Percentiles rank a stretch among this genome's conserved stretches.
Conservation (phyloP, 1,284 basidiomycete species). For the Apiotrichum montevideense region DNA sequence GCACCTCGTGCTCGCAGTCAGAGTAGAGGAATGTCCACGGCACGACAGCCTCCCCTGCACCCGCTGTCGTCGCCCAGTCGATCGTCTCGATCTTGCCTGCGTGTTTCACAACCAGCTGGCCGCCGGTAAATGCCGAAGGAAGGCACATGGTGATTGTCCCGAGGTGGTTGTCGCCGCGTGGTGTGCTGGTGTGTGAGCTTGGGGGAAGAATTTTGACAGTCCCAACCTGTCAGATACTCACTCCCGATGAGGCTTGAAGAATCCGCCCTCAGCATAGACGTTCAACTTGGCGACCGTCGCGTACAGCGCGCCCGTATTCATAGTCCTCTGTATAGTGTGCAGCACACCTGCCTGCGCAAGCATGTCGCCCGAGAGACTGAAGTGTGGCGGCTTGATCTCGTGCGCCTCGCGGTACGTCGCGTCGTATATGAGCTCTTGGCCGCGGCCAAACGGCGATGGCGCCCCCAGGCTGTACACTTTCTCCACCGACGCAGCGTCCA, state of each 20-base stretch:
- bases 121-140: slow-evolving; percentile 17
- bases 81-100: slow-evolving; percentile 3
- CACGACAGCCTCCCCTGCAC: not conserved
- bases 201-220: not conserved
- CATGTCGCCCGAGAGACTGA: slow-evolving; percentile 15
- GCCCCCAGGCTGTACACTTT: not conserved
- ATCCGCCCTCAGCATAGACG: slow-evolving; percentile 16
- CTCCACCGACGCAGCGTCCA: too few species aligned
- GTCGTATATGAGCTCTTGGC: slow-evolving; percentile 9
- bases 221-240: not conserved
- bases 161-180: slow-evolving; percentile 13
- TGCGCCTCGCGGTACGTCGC: slow-evolving; percentile 16
- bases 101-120: slow-evolving; percentile 19
- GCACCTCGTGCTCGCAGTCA: slow-evolving; percentile 51
- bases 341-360: slow-evolving; percentile 8
- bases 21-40: slow-evolving; percentile 41
- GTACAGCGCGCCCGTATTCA: slow-evolving; percentile 1
- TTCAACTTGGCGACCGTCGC: slow-evolving; percentile 16
- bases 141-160: slow-evolving; percentile 21
- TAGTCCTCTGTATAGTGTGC: not conserved
- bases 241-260: slow-evolving; percentile 23
- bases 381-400: slow-evolving; percentile 20
- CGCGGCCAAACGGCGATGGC: not conserved
- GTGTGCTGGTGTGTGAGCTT: slow-evolving; percentile 4
- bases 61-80: slow-evolving; percentile 10